Evolutionary conservation across 305 asterid genomes (phyloP).

Genomic region (Ajuga reptans): DNA sequence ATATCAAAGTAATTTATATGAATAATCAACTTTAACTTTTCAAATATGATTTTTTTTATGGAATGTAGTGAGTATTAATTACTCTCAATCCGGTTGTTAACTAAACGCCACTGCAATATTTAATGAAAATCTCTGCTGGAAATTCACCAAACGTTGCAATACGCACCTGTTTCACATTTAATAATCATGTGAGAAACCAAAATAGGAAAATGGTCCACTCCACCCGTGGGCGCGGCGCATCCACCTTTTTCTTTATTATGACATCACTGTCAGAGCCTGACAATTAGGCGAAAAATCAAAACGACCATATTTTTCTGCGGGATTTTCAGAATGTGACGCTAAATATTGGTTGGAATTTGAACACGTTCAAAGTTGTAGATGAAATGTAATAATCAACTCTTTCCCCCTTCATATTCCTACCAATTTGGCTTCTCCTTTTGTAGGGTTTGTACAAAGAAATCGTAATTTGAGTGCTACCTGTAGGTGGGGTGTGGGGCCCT

Average conservation of each 20-base stretch:
- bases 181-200: slow-evolving; percentile 14
- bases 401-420: background rate
- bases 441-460: background rate
- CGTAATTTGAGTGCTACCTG: background rate
- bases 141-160: slow-evolving; percentile 10
- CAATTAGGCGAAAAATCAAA: slow-evolving; percentile 1
- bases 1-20: too few species aligned
- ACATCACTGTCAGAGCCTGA: slow-evolving; percentile 14
- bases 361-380: slow-evolving; percentile 21
- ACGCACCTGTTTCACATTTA: background rate
- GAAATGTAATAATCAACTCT: slow-evolving; percentile 7
- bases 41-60: too few species aligned
- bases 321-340: background rate
- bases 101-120: background rate
- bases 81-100: background rate
- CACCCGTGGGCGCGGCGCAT: slow-evolving; percentile 13
- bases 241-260: slow-evolving; percentile 8
- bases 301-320: background rate
- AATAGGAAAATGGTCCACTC: background rate
- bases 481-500: slow-evolving; percentile 1
- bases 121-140: background rate
- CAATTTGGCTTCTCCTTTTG: background rate
- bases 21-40: too few species aligned
- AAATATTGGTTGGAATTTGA: background rate
- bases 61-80: too few species aligned